A percentile compares a stretch with the other conserved stretches of the same genome.
Evolutionary conservation across 2,329 filamentous ascomycete genomes (phyloP).

Genomic region (Talaromyces funiculosus): DNA sequence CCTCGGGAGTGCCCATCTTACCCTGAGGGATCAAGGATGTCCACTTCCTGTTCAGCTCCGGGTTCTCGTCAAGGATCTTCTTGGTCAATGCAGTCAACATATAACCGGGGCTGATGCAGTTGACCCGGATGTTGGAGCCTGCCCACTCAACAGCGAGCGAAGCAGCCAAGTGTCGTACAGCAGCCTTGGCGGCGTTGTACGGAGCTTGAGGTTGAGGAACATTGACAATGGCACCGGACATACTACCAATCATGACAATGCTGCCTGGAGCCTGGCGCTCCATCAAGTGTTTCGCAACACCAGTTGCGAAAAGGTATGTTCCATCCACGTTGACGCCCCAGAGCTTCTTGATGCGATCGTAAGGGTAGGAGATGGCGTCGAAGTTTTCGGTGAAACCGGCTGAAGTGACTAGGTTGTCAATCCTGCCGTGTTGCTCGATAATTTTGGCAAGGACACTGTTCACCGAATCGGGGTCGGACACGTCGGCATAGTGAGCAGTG

Average conservation of each 20-base stretch:
- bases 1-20: conserved; percentile 86
- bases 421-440: conserved; percentile 66
- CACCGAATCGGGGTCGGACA: conserved; percentile 74
- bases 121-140: conserved; percentile 78
- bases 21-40: conserved; percentile 85
- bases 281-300: conserved; percentile 83
- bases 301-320: conserved; percentile 81
- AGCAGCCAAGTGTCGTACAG: conserved; percentile 78
- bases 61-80: conserved; percentile 91
- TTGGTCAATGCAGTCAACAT: conserved; percentile 91
- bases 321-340: conserved; percentile 93
- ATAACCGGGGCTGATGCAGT: conserved; percentile 92
- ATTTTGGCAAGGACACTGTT: conserved; percentile 66
- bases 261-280: conserved; percentile 70
- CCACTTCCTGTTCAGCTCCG: conserved; percentile 84
- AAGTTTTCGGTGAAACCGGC: conserved; percentile 96
- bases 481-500: conserved; percentile 85
- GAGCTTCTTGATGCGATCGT: conserved; percentile 85
- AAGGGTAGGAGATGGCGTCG: conserved; percentile 82
- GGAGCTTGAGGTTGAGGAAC: conserved; percentile 89
- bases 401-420: conserved; percentile 91
- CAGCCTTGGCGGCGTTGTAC: conserved; percentile 91
- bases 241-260: conserved; percentile 93
- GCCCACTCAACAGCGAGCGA: conserved; percentile 95
- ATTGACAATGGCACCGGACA: conserved; percentile 91